Evolutionary conservation across 2,329 filamentous ascomycete genomes (phyloP), one percentile per base, ranked within the genome.

Genomic region (Penicillium sp.): DNA sequence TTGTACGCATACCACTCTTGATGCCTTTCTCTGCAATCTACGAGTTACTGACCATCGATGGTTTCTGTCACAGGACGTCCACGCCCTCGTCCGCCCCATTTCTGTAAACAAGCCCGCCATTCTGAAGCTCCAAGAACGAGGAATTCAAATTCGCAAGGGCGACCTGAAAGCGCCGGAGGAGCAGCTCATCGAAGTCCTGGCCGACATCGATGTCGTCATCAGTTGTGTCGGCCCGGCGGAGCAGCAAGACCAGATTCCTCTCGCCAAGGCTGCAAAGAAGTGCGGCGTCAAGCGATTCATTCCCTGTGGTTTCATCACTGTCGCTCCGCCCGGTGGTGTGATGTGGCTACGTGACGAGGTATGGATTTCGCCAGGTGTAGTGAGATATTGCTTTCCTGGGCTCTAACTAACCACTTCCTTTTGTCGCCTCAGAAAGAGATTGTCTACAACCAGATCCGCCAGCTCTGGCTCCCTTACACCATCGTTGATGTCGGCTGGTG

Each of bases 401-500:
- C 31, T 9, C 24, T 18, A 49, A 43, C 62, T 63, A 18, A 67
- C 46, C 49, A 50, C 16, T 11, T 33, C 24, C 24, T 56, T 40
- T 36, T 10, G n/a, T 31, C 19, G 22, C 11, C 49, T 37, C 60
- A 80, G 71, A 86, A 86, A 74, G 81, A 85, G 62, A 70, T 75
- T 2, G 74, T 85, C 13, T 77, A 82, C 65, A 77, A 82, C 57
- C 77, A 82, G 54, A 74, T 85, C 59, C 79, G 80, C 64, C 71
- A 75, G 55, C 66, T 82, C 1, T 70, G 75, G 35, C 75, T 87
- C 1, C 81, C 82, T 0, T 87, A 81, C 71, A 86, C 84, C 6
- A 73, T 83, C 65, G 79, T 86, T 51, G 84, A 87, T 60, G 78
- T 85, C 13, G 84, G 84, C n/a, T 84, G 76, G 74, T 87, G 84